These are phyloP conservation scores for Aschersonia sp. DNA, from an alignment of 2,329 filamentous ascomycete genomes.

Conservation along the genomic window DNA sequence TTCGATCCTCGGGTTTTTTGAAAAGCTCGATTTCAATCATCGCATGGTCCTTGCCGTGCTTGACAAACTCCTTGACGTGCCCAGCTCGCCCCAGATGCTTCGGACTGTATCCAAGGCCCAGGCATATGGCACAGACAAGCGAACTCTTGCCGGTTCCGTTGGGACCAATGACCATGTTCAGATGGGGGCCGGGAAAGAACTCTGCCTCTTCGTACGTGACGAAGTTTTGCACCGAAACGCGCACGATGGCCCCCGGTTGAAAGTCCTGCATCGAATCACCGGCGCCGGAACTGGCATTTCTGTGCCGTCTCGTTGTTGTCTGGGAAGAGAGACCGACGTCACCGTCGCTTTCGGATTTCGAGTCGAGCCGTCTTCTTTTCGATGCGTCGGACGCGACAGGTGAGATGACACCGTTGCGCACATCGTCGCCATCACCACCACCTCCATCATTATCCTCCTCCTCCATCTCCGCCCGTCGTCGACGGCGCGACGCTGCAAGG, in stretches of 20 bases:
- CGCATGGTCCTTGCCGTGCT: conserved; percentile 67
- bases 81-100: conserved; percentile 75
- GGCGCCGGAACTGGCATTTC: conserved; percentile 5
- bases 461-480: conserved; percentile 27
- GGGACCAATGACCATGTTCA: conserved; percentile 99
- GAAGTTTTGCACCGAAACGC: conserved; percentile 76
- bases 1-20: conserved; percentile 37
- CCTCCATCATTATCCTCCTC: conserved; percentile 14
- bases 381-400: conserved; percentile 13
- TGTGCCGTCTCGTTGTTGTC: conserved; percentile 3
- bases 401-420: conserved; percentile 10
- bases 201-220: conserved; percentile 90
- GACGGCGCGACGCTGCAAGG: conserved; percentile 18
- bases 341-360: conserved; percentile 8
- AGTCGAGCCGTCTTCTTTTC: conserved; percentile 21
- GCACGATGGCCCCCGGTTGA: conserved; percentile 73
- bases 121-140: conserved; percentile 87
- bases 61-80: conserved; percentile 79
- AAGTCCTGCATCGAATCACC: conserved; percentile 20
- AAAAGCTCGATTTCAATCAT: conserved; percentile 85
- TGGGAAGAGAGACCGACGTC: conserved; percentile 3
- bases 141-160: conserved; percentile 98
- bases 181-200: conserved; percentile 76
- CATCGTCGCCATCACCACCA: conserved; percentile 17
- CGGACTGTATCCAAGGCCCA: conserved; percentile 76